Percentiles rank a stretch among this genome's conserved stretches.
phyloP scores from a whole-genome alignment of 176 grass and related monocot species.

The Neostapfia colusana region DNA sequence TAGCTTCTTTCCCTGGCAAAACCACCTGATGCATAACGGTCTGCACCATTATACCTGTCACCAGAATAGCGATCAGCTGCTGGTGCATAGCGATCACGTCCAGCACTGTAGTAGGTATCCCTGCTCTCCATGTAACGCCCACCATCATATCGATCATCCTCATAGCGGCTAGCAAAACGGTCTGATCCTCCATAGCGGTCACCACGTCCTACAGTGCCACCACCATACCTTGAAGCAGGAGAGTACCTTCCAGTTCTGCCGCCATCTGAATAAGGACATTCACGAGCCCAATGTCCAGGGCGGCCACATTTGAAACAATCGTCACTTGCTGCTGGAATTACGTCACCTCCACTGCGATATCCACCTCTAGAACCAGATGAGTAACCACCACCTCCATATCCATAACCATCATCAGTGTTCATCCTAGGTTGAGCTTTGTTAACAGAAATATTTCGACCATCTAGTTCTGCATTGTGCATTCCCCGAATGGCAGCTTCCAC shows the following conservation, averaged over 20 bases:
- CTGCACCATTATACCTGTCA: constrained; percentile 74
- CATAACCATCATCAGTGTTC: constrained; percentile 72
- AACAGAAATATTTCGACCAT: constrained; percentile 92
- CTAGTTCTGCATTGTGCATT: constrained; percentile 86
- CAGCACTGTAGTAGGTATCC: constrained; percentile 53
- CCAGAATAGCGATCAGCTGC: constrained; percentile 69
- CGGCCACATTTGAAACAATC: constrained; percentile 96
- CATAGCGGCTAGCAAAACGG: constrained; percentile 65
- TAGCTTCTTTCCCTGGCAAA: constrained; percentile 85
- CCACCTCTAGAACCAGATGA: constrained; percentile 71
- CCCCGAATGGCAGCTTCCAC: constrained; percentile 74
- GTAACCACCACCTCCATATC: constrained; percentile 52
- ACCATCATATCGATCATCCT: constrained; percentile 83
- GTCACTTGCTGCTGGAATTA: constrained; percentile 43
- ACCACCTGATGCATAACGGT: constrained; percentile 68
- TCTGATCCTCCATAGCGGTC: constrained; percentile 77
- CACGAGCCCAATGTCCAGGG: constrained; percentile 93
- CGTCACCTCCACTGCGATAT: constrained; percentile 64
- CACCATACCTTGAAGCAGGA: constrained; percentile 64
- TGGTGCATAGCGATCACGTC: constrained; percentile 57
- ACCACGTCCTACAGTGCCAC: constrained; percentile 52
- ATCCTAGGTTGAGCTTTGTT: constrained; percentile 92
- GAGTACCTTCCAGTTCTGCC: constrained; percentile 65
- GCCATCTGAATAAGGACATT: constrained; percentile 73
- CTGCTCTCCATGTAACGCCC: constrained; percentile 55